phyloP scores from a whole-genome alignment of 2,329 filamentous ascomycete genomes.

The Acarospora socialis region DNA sequence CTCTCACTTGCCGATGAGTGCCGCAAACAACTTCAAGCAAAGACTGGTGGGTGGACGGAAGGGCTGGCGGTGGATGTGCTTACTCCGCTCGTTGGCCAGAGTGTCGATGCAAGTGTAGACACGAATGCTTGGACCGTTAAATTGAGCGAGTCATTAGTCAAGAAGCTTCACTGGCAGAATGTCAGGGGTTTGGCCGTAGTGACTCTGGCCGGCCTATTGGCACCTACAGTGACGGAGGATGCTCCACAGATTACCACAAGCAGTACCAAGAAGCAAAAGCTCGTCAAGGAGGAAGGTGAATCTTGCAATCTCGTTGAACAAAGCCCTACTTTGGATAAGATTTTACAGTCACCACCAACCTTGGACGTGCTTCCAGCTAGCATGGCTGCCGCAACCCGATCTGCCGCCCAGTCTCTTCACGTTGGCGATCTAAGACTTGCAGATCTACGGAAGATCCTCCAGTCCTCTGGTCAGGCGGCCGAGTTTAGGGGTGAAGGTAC shows the following conservation, averaged over 20 bases:
- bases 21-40: constrained; percentile 33
- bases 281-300: constrained; percentile 32
- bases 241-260: constrained; percentile 26
- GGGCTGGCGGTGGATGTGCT: constrained; percentile 53
- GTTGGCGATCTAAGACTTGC: constrained; percentile 85
- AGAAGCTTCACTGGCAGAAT: constrained; percentile 85
- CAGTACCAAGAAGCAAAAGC: constrained; percentile 40
- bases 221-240: constrained; percentile 35
- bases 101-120: constrained; percentile 84
- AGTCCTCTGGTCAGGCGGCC: constrained; percentile 65
- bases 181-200: constrained; percentile 82
- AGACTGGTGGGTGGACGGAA: constrained; percentile 29
- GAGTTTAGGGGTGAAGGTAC: constrained; percentile 92
- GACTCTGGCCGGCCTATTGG: constrained; percentile 66
- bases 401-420: constrained; percentile 74
- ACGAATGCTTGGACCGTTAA: constrained; percentile 96
- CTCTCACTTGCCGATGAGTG: constrained; percentile 65
- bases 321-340: constrained; percentile 10
- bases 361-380: constrained; percentile 45
- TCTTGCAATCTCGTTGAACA: constrained; percentile 15
- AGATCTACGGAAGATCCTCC: constrained; percentile 74
- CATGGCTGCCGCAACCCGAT: constrained; percentile 57
- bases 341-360: constrained; percentile 28
- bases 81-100: constrained; percentile 58
- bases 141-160: constrained; percentile 69